Conservation (phyloP, 2,329 filamentous ascomycete species). For the Ceratocystis albifundus region DNA sequence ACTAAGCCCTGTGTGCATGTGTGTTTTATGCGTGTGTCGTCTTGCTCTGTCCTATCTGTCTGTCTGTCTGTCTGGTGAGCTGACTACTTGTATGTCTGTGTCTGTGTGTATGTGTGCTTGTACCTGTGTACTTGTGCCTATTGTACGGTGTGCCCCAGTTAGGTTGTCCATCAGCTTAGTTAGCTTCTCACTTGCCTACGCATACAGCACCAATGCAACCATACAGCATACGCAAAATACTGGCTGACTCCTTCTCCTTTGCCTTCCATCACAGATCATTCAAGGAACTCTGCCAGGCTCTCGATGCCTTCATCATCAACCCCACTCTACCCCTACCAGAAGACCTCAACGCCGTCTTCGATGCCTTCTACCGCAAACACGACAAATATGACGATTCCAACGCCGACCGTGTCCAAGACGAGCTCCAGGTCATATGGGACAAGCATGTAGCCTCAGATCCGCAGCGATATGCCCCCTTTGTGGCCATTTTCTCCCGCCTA, state of each 20-base stretch:
- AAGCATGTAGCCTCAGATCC: conserved; percentile 48
- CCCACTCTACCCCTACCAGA: conserved; percentile 53
- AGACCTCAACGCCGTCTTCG: conserved; percentile 50
- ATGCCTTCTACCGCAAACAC: conserved; percentile 57
- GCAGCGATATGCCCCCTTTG: conserved; percentile 53
- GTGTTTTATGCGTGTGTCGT: not conserved
- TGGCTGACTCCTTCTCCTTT: conserved; percentile 23
- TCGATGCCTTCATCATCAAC: conserved; percentile 39
- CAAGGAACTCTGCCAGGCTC: conserved; percentile 49
- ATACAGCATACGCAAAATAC: not conserved
- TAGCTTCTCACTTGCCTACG: not conserved
- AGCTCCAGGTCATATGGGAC: conserved; percentile 55
- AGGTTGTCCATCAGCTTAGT: not conserved
- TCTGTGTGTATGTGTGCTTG: not conserved
- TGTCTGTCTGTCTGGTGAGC: not conserved
- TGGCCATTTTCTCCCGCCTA: conserved; percentile 53
- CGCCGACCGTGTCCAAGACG: conserved; percentile 62
- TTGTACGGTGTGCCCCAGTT: no score
- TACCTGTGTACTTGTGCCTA: no score
- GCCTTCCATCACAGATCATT: conserved; percentile 36
- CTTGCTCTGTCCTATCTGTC: not conserved
- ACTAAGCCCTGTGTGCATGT: not conserved
- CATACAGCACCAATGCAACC: conserved; percentile 18
- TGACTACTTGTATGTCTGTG: not conserved
- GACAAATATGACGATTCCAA: conserved; percentile 54